A percentile compares a stretch with the other conserved stretches of the same genome.
phyloP scores from a whole-genome alignment of 257 asterid genomes.

The Solanum medicagineum region DNA sequence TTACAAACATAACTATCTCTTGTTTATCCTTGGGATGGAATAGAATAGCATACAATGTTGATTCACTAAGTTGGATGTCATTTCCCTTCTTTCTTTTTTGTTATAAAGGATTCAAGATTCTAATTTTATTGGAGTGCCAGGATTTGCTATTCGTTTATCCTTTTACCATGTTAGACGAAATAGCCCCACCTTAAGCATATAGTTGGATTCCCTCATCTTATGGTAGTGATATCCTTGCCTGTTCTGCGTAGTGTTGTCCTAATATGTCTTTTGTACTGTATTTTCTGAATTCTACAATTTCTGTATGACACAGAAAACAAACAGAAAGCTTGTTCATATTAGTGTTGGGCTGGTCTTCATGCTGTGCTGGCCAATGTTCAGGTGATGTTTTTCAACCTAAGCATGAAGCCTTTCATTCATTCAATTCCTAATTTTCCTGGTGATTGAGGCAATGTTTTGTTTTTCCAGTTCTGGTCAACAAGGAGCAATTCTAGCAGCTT shows the following conservation, averaged over 20 bases:
- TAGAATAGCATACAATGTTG: neutral
- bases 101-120: neutral
- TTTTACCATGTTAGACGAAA: neutral
- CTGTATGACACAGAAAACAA: conserved; percentile 20
- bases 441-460: neutral
- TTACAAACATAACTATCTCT: neutral
- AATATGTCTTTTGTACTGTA: neutral
- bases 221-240: neutral
- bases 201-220: neutral
- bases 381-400: conserved; percentile 49
- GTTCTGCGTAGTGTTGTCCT: neutral
- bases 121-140: neutral
- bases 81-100: neutral
- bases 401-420: conserved; percentile 27
- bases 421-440: neutral
- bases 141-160: neutral
- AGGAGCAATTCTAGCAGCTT: conserved; percentile 71
- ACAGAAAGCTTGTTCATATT: conserved; percentile 66
- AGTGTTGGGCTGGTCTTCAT: conserved; percentile 77
- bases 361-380: conserved; percentile 99
- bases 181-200: neutral
- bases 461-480: conserved; percentile 57
- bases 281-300: neutral
- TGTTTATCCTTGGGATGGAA: neutral
- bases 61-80: neutral